Base-by-base conservation (phyloP, 2,329 filamentous ascomycete species). In the Tolypocladium guangdongense region DNA sequence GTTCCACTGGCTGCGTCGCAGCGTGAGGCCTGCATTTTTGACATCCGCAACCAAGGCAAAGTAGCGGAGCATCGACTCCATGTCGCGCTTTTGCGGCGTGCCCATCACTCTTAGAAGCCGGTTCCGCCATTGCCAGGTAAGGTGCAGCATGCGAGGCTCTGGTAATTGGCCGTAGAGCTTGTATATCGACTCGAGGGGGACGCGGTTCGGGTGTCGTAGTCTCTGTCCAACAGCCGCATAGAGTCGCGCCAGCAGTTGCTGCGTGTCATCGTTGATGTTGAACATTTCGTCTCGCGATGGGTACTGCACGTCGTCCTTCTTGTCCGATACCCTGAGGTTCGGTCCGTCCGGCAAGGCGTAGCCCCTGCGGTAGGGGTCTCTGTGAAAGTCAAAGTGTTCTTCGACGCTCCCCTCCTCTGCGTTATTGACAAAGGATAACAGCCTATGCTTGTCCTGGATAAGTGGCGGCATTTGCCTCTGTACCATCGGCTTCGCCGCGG, bases 21-120 rank as follows among this genome's bases (percentile, higher is more conserved):
- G 73, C 0, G 84, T 78, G 46, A 95, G 81, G 2, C 83, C 81
- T n/a, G 83, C 80, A 52, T 77, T 77, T 61, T 88, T 86, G 72
- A 95, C 86, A 62, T 99, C 92, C 57, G 91, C 84, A 20, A 97
- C 77, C 27, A 96, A 74, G 6, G 84, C 82, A 57, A 96, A 85
- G 69, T 92, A 97, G 52, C 88, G 85, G 61, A 88, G 74, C 86
- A 90, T 95, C 48, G 82, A 78, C 57, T 70, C 74, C 18, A 78
- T 68, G 50, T 78, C 71, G 54, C 81, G 78, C 39, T 77, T 75
- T 50, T 80, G 74, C 10, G 82, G 79, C 47, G 80, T 78, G 22
- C 86, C 84, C 57, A 96, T 80, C 43, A 83, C 79, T 52, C 80
- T 81, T 51, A 95, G 73, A 22, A 95, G 72, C 8, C 74, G 68